phyloP scores from a whole-genome alignment of 768 basidiomycete species.

The Paxillus involutus region DNA sequence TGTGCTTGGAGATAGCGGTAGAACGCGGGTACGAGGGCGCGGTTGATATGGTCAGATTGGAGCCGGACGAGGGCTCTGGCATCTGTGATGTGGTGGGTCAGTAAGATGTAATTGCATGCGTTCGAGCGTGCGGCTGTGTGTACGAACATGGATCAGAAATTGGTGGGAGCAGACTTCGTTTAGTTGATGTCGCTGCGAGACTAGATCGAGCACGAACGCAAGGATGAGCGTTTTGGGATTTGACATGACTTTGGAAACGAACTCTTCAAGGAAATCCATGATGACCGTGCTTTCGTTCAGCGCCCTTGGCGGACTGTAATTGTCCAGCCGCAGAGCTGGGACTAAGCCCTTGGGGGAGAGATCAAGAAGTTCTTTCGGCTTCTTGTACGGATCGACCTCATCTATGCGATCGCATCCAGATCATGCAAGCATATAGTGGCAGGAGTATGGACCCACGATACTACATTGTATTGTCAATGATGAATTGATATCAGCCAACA shows the following conservation, averaged over 20 bases:
- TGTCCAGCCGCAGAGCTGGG: constrained; percentile 61
- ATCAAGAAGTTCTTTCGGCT: constrained; percentile 75
- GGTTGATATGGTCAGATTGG: constrained; percentile 67
- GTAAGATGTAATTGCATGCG: background rate
- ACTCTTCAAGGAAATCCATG: constrained; percentile 80
- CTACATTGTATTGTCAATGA: constrained; percentile 17
- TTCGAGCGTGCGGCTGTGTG: background rate
- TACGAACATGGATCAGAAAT: constrained; percentile 56
- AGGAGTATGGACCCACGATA: constrained; percentile 35
- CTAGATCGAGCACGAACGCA: constrained; percentile 28
- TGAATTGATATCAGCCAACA: background rate
- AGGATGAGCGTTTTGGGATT: background rate
- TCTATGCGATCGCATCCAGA: constrained; percentile 37
- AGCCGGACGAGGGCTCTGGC: constrained; percentile 66
- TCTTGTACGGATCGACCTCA: constrained; percentile 83
- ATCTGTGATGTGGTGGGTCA: constrained; percentile 38
- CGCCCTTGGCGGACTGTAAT: constrained; percentile 53
- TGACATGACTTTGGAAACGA: constrained; percentile 14
- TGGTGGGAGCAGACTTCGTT: constrained; percentile 57
- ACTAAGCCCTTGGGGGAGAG: constrained; percentile 83
- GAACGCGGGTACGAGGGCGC: constrained; percentile 65
- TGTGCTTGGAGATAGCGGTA: constrained; percentile 77
- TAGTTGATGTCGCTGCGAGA: constrained; percentile 47
- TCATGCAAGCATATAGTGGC: background rate
- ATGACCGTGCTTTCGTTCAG: constrained; percentile 83